Evolutionary conservation across 352 stramenopile genomes (phyloP), one percentile per base, ranked within the genome.

Genomic region (Peronospora farinosa): DNA sequence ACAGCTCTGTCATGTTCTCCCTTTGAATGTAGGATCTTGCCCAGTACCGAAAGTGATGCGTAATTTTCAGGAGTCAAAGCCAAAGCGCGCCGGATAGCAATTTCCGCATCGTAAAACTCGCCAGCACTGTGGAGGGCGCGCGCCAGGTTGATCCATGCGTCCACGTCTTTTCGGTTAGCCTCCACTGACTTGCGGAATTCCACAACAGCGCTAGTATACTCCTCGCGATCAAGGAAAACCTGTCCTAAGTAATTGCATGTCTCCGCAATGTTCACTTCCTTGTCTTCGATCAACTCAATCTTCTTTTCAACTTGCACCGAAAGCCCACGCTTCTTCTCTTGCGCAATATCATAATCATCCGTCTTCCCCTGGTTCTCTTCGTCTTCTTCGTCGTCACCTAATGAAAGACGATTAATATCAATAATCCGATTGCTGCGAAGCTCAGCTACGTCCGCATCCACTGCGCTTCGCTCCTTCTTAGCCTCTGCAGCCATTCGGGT

Each of bases 21-120:
- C 46, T 78, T 78, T 2, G 82, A 67, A 49, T 93, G 77, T 38
- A 93, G 54, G 32, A 93, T 89, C 66, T 91, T 93, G 41, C 82
- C 82, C 16, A 91, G 58, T 41, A 91, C 67, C 31, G 82, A 87
- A 47, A 89, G 56, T 12, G 69, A 72, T 32, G 72, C 59, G 51
- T 90, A 88, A 53, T 76, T 90, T 28, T 78, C 71, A 2, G 59
- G 54, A 5, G 49, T 69, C 9, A 88, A 54, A 8, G 74, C 63
- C 19, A 90, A 57, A 6, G 75, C 74, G 2, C 74, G 70, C 9
- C 69, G 70, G 16, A 85, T 65, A 7, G 76, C 76, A 12, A 76
- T 72, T 54, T 93, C 82, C 3, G 82, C 82, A 36, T 89, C 82
- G 41, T 74, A 72, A 25, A 71, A 58, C 49, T 90, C 70, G 16